Evolutionary conservation across 2,329 filamentous ascomycete genomes (phyloP), one percentile per base, ranked within the genome.

Genomic region (Neofusicoccum ribis): DNA sequence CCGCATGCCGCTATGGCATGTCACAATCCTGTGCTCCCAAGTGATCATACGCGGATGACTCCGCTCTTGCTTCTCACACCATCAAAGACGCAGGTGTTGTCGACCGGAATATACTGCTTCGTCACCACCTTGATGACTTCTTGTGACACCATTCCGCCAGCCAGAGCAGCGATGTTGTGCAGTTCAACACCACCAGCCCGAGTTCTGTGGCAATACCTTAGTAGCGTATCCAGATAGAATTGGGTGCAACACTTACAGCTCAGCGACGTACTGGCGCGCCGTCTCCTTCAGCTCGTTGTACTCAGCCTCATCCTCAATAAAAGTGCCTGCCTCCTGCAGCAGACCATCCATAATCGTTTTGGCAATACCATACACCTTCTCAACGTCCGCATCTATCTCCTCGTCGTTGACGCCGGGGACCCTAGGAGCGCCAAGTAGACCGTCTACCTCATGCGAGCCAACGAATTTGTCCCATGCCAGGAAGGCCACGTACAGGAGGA

Each of bases 141-240:
- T 78, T 99, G 96, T n/a, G 94, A 92, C 54, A 96, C 90, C 82
- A 99, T 90, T 3, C 95, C 96, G 36, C 95, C 96, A 1, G 89
- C 90, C 64, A 97, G 80, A 31, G 93, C 89, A 37, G 93, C 91
- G 64, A 96, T 91, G 75, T 97, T 98, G 81, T 99, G 95, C 66
- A 99, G 81, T 77, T 99, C 96, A 63, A 88, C 91, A 34, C 92
- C 91, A 54, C 87, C 88, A 41, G 92, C 91, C 66, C 96, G 88
- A 39, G 63, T 62, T 12, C 63, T 65, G 15, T 9, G 8, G n/a
- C 5, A 9, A n/a, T 9, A 4, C 15, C 12, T 52, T n/a, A 66
- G 65, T 3, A 12, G 9, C 17, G 15, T n/a, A 23, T 17, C 15
- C 12, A 34, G 3, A 15, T 3, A 1, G 15, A 6, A 3, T 12